Percentiles rank a stretch among this genome's conserved stretches.
Evolutionary conservation across 2,329 filamentous ascomycete species (phyloP).

Genomic region (Cercospora janseana): DNA sequence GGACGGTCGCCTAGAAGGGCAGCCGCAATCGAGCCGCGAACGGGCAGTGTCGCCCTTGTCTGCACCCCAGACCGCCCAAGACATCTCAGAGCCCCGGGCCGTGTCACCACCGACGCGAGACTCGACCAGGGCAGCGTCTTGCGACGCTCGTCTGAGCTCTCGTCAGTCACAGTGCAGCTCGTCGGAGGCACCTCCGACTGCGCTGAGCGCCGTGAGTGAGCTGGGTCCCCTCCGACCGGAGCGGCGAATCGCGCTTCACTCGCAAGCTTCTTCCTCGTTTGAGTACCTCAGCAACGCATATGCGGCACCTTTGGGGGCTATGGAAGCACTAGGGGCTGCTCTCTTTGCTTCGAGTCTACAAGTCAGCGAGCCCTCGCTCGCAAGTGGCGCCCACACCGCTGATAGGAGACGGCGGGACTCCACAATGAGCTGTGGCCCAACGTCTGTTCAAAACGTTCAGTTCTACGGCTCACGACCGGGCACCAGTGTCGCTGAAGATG

Average conservation of each 20-base stretch:
- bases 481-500: constrained; percentile 19
- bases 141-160: constrained; percentile 14
- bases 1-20: constrained; percentile 28
- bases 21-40: constrained; percentile 14
- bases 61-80: constrained; percentile 10
- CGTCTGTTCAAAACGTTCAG: constrained; percentile 28
- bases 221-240: not conserved
- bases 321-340: constrained; percentile 15
- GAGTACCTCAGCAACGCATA: constrained; percentile 14
- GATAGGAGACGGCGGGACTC: constrained; percentile 3
- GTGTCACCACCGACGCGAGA: constrained; percentile 13
- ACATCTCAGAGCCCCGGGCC: not conserved
- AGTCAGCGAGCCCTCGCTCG: not conserved
- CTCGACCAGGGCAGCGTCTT: not conserved
- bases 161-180: constrained; percentile 14
- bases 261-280: constrained; percentile 3
- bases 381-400: not conserved
- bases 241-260: not conserved
- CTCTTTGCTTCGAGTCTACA: constrained; percentile 12
- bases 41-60: constrained; percentile 18
- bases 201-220: constrained; percentile 3
- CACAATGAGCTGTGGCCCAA: constrained; percentile 18
- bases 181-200: constrained; percentile 4
- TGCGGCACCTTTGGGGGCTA: constrained; percentile 15
- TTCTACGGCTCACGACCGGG: constrained; percentile 28